Evolutionary conservation across 108 stramenopile genomes (phyloP).

Genomic region (Cyclotella choctawhatcheeana): DNA sequence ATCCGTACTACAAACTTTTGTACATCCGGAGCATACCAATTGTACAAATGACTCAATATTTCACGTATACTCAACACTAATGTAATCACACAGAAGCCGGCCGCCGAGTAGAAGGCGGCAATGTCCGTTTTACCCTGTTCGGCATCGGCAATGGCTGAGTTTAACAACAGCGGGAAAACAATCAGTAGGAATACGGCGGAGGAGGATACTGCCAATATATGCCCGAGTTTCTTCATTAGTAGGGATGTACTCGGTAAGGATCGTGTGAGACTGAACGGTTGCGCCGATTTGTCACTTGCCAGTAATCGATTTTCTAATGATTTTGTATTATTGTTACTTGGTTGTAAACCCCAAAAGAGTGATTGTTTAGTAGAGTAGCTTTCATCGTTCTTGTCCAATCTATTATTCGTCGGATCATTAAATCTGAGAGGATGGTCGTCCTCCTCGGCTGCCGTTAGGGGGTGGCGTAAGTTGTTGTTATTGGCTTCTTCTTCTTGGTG

Average conservation of each 20-base stretch:
- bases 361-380: too few relatives aligned
- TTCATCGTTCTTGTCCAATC: too few relatives aligned
- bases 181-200: constrained; percentile 40
- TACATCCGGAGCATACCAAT: constrained; percentile 65
- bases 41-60: constrained; percentile 73
- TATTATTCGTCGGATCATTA: not conserved
- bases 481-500: not conserved
- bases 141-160: constrained; percentile 39
- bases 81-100: constrained; percentile 78
- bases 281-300: not conserved
- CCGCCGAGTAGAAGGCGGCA: constrained; percentile 82
- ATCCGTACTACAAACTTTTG: constrained; percentile 85
- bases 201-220: constrained; percentile 34
- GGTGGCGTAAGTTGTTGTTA: not conserved
- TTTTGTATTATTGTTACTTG: not conserved
- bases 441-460: not conserved
- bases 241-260: constrained; percentile 23
- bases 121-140: constrained; percentile 51
- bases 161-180: constrained; percentile 42
- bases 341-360: not conserved
- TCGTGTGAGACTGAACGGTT: constrained; percentile 11
- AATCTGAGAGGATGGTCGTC: not conserved
- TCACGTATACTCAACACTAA: constrained; percentile 70
- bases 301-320: not conserved
- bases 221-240: constrained; percentile 30